Evolutionary conservation across 1,284 basidiomycete genomes (phyloP), one percentile per base, ranked within the genome.

Genomic region (Sporisorium scitamineum): DNA sequence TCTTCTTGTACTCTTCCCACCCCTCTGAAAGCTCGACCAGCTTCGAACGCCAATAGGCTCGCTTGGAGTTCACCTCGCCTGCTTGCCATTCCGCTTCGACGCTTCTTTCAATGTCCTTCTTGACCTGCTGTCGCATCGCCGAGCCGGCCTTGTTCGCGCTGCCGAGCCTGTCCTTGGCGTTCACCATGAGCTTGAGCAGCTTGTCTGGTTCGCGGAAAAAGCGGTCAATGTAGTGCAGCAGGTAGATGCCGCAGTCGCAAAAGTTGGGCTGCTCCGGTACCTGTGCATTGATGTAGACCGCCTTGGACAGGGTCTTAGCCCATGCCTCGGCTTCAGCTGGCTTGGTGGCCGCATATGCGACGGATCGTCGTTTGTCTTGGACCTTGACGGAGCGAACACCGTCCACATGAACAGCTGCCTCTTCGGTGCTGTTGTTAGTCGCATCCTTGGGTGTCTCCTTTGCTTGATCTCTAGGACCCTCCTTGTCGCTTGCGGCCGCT

Each of bases 191-290:
- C 41, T 58, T 29, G n/a, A 76, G 58, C 27, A 78, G 72, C 9
- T 47, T 54, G 2, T 64, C 62, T 5, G 81, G 82, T 20, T 82
- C 72, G 16, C 61, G 59, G 22, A 84, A 80, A 70, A 84, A 84
- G 20, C 81, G 77, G 20, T 83, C 80, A 24, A 85, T 74, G 50
- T 75, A 81, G 56, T 84, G 82, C 32, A 85, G 59, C 20, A 85
- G 55, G 27, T 83, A 85, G 64, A 85, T 66, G 54, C 94, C 94
- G 78, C 94, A 95, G 83, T 95, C 94, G 81, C 91, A 93, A 70
- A 88, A 92, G 84, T 95, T 95, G 8, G 90, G 90, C 83, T 95
- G 94, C 47, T 87, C 87, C 8, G 94, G 93, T 13, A 80, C 78
- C 31, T 60, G 54, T 2, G 79, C 82, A 27, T 72, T 57, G 13